A percentile compares a stretch with the other conserved stretches of the same genome.
Conservation (phyloP, 345 rosid genomes). For the Cardiospermum halicacabum region DNA sequence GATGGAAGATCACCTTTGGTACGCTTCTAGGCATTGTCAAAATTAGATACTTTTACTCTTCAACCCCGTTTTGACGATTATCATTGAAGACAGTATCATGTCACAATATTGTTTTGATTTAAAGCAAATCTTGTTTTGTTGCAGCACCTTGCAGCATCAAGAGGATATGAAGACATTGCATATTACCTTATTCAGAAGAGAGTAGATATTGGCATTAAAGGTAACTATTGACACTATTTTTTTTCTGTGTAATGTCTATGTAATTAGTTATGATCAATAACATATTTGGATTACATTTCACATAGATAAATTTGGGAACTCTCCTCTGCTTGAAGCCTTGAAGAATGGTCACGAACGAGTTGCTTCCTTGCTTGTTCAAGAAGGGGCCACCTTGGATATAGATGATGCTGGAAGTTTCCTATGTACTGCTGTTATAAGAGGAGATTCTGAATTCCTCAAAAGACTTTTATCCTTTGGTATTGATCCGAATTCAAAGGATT, state of each 20-base stretch:
- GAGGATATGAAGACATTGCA: conserved; percentile 70
- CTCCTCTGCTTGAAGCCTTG: conserved; percentile 85
- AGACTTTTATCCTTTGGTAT: conserved; percentile 64
- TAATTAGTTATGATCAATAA: neutral
- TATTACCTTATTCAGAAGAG: conserved; percentile 59
- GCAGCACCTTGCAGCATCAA: conserved; percentile 91
- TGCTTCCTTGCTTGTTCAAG: conserved; percentile 52
- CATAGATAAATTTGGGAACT: conserved; percentile 80
- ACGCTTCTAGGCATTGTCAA: conserved; percentile 10
- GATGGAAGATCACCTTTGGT: conserved; percentile 95
- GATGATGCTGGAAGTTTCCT: conserved; percentile 77
- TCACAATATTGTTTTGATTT: conserved; percentile 1
- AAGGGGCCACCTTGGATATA: conserved; percentile 62
- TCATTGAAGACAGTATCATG: neutral
- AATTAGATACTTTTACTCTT: neutral
- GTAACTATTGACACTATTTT: conserved; percentile 29
- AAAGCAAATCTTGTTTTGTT: conserved; percentile 4
- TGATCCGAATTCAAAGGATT: conserved; percentile 83
- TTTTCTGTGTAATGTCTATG: conserved; percentile 1
- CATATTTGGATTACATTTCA: conserved; percentile 3
- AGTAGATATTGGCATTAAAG: conserved; percentile 61
- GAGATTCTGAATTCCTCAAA: conserved; percentile 72
- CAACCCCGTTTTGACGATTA: neutral
- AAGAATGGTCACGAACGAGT: conserved; percentile 65
- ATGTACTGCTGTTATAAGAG: conserved; percentile 59